These are phyloP conservation scores for maize (Zea mays) DNA, from an alignment of 176 grass and related monocot species.

Conservation along the genomic window DNA sequence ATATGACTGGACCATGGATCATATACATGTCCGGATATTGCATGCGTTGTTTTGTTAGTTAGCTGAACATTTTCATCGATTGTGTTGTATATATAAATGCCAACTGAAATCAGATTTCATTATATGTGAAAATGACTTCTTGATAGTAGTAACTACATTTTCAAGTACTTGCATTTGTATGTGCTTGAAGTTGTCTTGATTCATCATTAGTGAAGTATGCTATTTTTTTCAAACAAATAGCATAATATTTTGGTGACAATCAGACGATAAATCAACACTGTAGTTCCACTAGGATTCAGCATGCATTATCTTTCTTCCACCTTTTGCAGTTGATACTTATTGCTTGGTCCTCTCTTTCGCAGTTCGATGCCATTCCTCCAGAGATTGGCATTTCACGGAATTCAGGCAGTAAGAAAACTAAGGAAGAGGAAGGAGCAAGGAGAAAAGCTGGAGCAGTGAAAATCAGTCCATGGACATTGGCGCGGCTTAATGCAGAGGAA, in stretches of 20 bases:
- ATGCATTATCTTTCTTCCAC: neutral
- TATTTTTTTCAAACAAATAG: constrained; percentile 21
- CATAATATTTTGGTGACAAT: neutral
- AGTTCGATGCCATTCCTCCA: constrained; percentile 94
- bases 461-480: constrained; percentile 95
- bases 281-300: neutral
- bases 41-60: neutral
- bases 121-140: neutral
- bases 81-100: neutral
- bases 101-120: neutral
- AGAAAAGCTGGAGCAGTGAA: constrained; percentile 71
- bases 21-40: neutral
- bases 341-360: constrained; percentile 24
- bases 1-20: neutral
- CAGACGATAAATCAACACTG: neutral
- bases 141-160: neutral
- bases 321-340: constrained; percentile 10
- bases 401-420: constrained; percentile 57
- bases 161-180: constrained; percentile 3
- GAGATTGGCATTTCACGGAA: constrained; percentile 70
- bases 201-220: neutral
- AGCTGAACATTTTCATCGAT: neutral
- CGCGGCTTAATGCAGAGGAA: constrained; percentile 93
- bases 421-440: constrained; percentile 65
- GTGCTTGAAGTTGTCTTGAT: neutral